Base-by-base conservation (phyloP, 768 basidiomycete species). In the Leucosporidium scottii region DNA sequence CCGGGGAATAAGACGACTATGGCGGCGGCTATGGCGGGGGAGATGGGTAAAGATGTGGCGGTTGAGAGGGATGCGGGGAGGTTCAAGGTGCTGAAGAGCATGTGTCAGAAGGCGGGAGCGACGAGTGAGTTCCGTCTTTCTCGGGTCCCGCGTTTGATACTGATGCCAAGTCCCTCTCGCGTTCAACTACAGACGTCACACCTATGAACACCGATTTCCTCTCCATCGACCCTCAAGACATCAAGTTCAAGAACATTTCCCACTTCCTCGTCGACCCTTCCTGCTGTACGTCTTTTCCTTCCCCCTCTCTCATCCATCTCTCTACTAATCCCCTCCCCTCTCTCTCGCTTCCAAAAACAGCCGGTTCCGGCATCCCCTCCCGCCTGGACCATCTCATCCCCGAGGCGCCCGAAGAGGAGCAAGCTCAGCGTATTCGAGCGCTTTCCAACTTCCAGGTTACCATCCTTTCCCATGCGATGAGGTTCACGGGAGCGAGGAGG, bases 1-100 rank as follows among this genome's bases (percentile, higher is more conserved):
- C 96, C 96, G 0, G 96, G 96, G 0, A 99, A 99, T 80, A 99
- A 99, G 80, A 98, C 96, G 2, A 89, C 92, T 12, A 91, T 94
- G 78, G 79, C 98, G 28, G 89, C 90, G 72, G 91, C 93, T 28
- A 80, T 97, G 54, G 91, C 97, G 89, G 76, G 81, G 23, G 91
- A 92, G 74, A 89, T 86, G 79, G 93, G 91, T 62, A 68, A 81
- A 72, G 30, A 67, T 28, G 44, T 60, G 72, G 96, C 96, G 0
- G 93, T 97, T 74, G 96, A 99, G 79, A 82, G 87, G 57, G 91
- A 97, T 78, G 83, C 82, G 61, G 85, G 83, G 62, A 85, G 96
- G 8, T 98, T 88, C 78, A 81, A 82, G 60, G 94, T 91, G 2
- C 84, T 99, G 65, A 83, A 86, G 77, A 82, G 80, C 75, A 98